Evolutionary conservation across 805 yeast species (phyloP), one percentile per base, ranked within the genome.

Genomic region (Barnettozyma pratensis): DNA sequence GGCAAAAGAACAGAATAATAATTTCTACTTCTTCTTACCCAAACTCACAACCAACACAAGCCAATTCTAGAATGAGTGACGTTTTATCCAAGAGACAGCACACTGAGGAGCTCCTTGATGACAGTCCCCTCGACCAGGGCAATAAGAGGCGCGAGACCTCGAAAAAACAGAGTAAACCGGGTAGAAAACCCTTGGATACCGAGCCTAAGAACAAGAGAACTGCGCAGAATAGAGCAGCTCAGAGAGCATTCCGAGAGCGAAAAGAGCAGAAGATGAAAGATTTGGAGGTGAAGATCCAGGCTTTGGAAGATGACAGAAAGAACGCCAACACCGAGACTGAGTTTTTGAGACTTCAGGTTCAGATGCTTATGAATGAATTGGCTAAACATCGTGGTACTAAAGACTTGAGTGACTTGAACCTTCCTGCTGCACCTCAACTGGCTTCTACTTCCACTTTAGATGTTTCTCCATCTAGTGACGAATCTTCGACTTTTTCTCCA

Each of bases 211-310:
- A 81, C 60, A 92, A 88, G 73, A 75, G 99, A 58, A 89, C 96
- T 12, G 97, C 97, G 3, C 98, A 94, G 69, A 92, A 94, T 66
- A 77, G 98, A 59, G 97, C 97, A 4, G 98, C 98, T n/a, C 99
- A 94, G 68, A 75, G 98, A 47, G 98, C 98, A 6, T 92, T 89
- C 68, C 75, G 98, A 49, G 98, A 94, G 68, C 79, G 98, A 52
- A 92, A 92, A 65, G 98, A 92, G 66, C 76, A 75, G 44, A 88
- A 87, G 61, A 78, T 94, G 82, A 79, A 81, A 61, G 96, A 89
- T 54, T 73, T 92, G 52, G 97, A 91, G 63, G 82, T 81, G 42
- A 83, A 87, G 57, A 96, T 92, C 11, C 67, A 74, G 44, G 65
- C 70, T 55, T 74, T 92, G 55, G 97, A 94, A 65, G 76, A 77